Evolutionary conservation across 2,329 filamentous ascomycete species (phyloP), one percentile per base, ranked within the genome.

Genomic region (Onygenales sp.): DNA sequence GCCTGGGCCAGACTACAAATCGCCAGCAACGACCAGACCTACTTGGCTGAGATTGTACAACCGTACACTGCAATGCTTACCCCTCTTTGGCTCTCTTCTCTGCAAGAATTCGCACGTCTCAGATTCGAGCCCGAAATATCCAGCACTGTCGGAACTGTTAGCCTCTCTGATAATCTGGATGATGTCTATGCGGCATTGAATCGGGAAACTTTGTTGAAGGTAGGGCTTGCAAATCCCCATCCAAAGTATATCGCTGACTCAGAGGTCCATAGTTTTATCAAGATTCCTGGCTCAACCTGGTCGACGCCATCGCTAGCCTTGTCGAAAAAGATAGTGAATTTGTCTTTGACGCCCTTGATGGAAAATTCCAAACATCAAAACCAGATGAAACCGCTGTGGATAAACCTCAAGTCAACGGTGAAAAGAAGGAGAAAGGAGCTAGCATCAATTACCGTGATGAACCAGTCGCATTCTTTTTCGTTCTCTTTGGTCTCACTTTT

Each of bases 371-470:
- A 47, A 46, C 42, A 11, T 44, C 41, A 45, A 56, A 50, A 17
- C 17, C 9, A 14, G 49, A 47, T 38, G 42, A 42, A 48, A 44
- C 7, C 46, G 35, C 6, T 35, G 13, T 10, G 32, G 35, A 38
- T 51, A 56, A 45, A n/a, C 63, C 58, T 5, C 64, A 68, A 55
- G 58, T 60, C 27, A 60, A 59, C 45, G 54, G 54, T n/a, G 43
- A 55, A 76, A 74, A 55, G 77, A 74, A 79, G 43, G 73, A 76
- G 13, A 88, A 86, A 66, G 80, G 78, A 2, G 78, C 84, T 48
- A 88, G 92, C 59, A 97, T 98, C 73, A 97, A 97, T 69, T 98
- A 98, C 67, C 87, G 93, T 47, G 92, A 97, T 64, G 93, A 98
- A 67, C 93, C 93, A 0, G 89, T 97, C 1, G 93, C 93, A 0